Base-by-base conservation (phyloP, 1,284 basidiomycete genomes). In the Rhodotorula glutinis region DNA sequence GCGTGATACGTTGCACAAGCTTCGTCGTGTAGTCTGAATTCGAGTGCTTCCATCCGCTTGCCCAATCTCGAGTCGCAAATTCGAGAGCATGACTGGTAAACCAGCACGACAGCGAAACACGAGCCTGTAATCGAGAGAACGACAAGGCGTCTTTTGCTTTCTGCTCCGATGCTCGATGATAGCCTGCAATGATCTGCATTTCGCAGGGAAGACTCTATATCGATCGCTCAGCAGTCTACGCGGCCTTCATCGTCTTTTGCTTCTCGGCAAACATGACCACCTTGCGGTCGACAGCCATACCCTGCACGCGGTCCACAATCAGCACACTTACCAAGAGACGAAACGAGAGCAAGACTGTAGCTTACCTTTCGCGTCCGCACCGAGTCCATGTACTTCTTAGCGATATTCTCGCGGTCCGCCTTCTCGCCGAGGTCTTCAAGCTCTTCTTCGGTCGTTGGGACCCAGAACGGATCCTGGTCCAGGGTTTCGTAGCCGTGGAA, bases 401-500 rank as follows among this genome's bases (percentile, higher is more conserved):
- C 95, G n/a, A 97, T 82, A 78, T 98, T 98, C 27, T 88, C 86
- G 59, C 91, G 83, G 77, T 98, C 96, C 3, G 94, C 89, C 79
- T 97, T 96, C 77, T 95, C 92, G 55, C 96, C 96, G 13, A 98
- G 82, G 78, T 98, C 95, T 79, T 98, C 96, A 52, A 99, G 82
- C 76, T 98, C 96, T 78, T 97, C 96, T 76, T 96, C 90, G 0
- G 96, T 98, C 13, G 92, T 92, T 0, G 96, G 96, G 0, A 98
- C 94, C 96, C 96, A 98, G 82, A 95, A 98, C 4, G 96, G 96
- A 81, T 98, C 93, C 74, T 88, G 86, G 79, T 93, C 90, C 40
- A 96, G 83, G 74, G 92, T 83, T 78, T 95, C 91, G 79, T 81
- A 92, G 83, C 95, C 95, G 78, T 88, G 90, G 79, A 99, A 98